Conservation (phyloP, 2,329 filamentous ascomycete species). For the Penicillium sp. region DNA sequence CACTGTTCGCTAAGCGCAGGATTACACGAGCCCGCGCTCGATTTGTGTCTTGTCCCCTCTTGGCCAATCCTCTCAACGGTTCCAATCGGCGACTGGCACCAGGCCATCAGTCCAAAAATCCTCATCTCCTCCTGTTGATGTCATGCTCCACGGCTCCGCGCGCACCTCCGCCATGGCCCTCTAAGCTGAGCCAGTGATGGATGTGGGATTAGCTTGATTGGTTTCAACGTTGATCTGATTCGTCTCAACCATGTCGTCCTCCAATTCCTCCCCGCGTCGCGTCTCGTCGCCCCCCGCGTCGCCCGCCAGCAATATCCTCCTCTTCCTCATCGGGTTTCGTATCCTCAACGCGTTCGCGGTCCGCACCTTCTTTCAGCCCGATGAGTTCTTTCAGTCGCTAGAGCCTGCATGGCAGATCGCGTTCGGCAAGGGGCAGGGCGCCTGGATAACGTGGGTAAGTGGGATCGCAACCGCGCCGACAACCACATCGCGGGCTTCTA, state of each 20-base stretch:
- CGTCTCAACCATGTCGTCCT: slow-evolving; percentile 7
- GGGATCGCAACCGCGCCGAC: slow-evolving; percentile 3
- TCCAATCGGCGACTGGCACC: slow-evolving; percentile 1
- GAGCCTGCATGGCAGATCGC: slow-evolving; percentile 90
- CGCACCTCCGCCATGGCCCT: slow-evolving; percentile 7
- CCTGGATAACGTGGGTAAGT: slow-evolving; percentile 94
- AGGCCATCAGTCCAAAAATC: slow-evolving; percentile 2
- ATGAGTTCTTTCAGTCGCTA: slow-evolving; percentile 94
- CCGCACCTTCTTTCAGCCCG: slow-evolving; percentile 93
- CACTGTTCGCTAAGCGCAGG: slow-evolving; percentile 28
- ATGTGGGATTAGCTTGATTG: background rate
- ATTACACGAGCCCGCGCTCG: slow-evolving; percentile 21
- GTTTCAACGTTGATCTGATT: too few relatives aligned
- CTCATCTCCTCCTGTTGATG: slow-evolving; percentile 6
- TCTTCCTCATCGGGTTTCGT: slow-evolving; percentile 63
- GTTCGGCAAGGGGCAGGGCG: slow-evolving; percentile 72
- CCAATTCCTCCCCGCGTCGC: slow-evolving; percentile 11
- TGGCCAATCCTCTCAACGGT: slow-evolving; percentile 2
- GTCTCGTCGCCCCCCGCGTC: slow-evolving; percentile 10
- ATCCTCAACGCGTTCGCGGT: slow-evolving; percentile 75
- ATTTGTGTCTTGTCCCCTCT: slow-evolving; percentile 5
- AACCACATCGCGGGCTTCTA: background rate
- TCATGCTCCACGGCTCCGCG: too few relatives aligned
- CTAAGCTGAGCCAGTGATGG: background rate
- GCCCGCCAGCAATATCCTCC: slow-evolving; percentile 29